Evolutionary conservation across 371 early-diverging fungal genomes (phyloP), one percentile per base, ranked within the genome.

Genomic region (Apophysomyces trapeziformis): DNA sequence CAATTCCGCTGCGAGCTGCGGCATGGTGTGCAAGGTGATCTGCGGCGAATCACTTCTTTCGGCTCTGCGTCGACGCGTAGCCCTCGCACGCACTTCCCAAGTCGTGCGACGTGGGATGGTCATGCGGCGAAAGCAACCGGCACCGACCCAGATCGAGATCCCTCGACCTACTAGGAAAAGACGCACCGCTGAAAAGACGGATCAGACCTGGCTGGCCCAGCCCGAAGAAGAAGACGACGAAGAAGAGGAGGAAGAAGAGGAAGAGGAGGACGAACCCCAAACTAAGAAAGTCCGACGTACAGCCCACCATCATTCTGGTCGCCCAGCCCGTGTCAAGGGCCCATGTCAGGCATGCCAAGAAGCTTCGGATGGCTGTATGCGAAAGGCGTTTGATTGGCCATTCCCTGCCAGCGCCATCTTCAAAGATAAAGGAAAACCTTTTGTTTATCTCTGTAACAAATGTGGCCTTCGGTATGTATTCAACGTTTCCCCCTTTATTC

Each of bases 361-460:
- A 54, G 66, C 73, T 12, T 77, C 79, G 1, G 83, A 82, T 63
- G 78, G 79, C 8, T 82, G 83, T 68, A 82, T 82, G 78, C 79
- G 79, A 32, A 82, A 82, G 45, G 83, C 79, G 7, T 82, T 77
- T 43, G 65, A 79, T 57, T 82, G 83, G 83, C 83, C 83, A 0
- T 82, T 82, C 62, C 67, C 73, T 43, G 43, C 75, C 11, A 73
- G 44, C 56, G 63, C 69, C 7, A 61, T 65, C 13, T 76, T 72
- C 47, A 68, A 73, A 57, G 78, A 77, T 68, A 79, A 82, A 50
- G 83, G 79, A 37, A 72, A 69, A 61, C 73, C 73, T 4, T 82
- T 71, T 78, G 83, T 82, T 26, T 77, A 79, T 65, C 76, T 82
- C 36, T 82, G 83, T 56, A 82, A 82, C 65, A 82, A 82, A 64